Conservation (phyloP, 805 yeast genomes). For the Nakazawaea sp. region DNA sequence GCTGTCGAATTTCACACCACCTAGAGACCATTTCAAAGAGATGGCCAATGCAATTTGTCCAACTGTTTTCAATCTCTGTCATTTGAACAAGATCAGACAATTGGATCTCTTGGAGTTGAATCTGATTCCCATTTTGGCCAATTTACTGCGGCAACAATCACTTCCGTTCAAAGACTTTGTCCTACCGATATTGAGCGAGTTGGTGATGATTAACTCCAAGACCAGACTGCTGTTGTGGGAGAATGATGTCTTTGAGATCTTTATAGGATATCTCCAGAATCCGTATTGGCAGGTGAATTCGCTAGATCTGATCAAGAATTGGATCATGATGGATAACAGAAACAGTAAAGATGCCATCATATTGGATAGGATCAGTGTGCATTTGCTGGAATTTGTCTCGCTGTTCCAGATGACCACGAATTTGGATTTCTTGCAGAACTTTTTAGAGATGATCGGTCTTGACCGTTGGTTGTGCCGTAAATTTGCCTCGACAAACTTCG, state of each 20-base stretch:
- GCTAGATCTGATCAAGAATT: slow-evolving; percentile 29
- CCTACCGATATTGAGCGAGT: slow-evolving; percentile 36
- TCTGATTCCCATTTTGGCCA: slow-evolving; percentile 29
- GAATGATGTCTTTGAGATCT: slow-evolving; percentile 22
- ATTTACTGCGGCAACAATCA: slow-evolving; percentile 29
- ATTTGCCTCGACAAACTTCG: not conserved
- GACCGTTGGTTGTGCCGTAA: not conserved
- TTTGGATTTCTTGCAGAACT: slow-evolving; percentile 6
- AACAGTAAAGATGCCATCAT: not conserved
- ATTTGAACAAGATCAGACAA: slow-evolving; percentile 33
- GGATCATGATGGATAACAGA: slow-evolving; percentile 8
- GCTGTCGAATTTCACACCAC: slow-evolving; percentile 5
- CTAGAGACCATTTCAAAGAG: slow-evolving; percentile 24
- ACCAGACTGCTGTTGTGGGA: slow-evolving; percentile 24
- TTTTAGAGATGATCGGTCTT: slow-evolving; percentile 6
- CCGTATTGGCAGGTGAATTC: slow-evolving; percentile 43
- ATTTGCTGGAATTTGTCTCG: not conserved
- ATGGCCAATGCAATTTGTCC: slow-evolving; percentile 34
- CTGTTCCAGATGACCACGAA: slow-evolving; percentile 3
- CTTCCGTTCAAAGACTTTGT: slow-evolving; percentile 39
- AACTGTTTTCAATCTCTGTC: slow-evolving; percentile 35
- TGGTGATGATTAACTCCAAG: slow-evolving; percentile 29
- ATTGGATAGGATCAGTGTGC: not conserved
- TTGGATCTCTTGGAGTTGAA: slow-evolving; percentile 31
- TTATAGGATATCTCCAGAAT: slow-evolving; percentile 30